These are phyloP conservation scores for Zygosaccharomyces gambellarensis DNA, from an alignment of 805 yeast species.

Conservation along the genomic window DNA sequence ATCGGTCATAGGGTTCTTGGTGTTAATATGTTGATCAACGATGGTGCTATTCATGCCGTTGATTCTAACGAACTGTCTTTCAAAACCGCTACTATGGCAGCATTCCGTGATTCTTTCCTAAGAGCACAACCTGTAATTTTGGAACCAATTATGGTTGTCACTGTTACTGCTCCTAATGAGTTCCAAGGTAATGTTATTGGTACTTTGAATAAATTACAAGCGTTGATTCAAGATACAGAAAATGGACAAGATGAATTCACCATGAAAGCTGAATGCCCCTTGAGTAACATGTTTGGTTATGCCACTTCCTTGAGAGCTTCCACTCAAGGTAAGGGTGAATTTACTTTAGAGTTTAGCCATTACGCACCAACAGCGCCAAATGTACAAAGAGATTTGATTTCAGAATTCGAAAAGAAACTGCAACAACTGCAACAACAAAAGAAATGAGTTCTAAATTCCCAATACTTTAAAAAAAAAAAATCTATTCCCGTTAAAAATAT, in stretches of 20 bases:
- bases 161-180: slow-evolving; percentile 91
- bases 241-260: slow-evolving; percentile 93
- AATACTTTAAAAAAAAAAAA: background rate
- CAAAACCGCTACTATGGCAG: slow-evolving; percentile 86
- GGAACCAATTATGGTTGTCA: slow-evolving; percentile 95
- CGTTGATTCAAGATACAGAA: slow-evolving; percentile 89
- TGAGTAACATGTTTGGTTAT: slow-evolving; percentile 93
- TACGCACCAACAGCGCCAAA: slow-evolving; percentile 89
- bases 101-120: slow-evolving; percentile 87
- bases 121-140: slow-evolving; percentile 79
- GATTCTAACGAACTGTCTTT: slow-evolving; percentile 96
- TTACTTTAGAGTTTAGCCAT: slow-evolving; percentile 88
- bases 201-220: slow-evolving; percentile 83
- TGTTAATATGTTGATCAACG: slow-evolving; percentile 87
- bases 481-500: slow-evolving; percentile 2
- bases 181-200: slow-evolving; percentile 94
- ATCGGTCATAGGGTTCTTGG: slow-evolving; percentile 93
- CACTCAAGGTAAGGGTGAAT: slow-evolving; percentile 99
- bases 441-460: slow-evolving; percentile 19
- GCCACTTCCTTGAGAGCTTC: slow-evolving; percentile 93
- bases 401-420: slow-evolving; percentile 65
- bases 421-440: slow-evolving; percentile 49
- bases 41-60: slow-evolving; percentile 96
- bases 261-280: slow-evolving; percentile 90
- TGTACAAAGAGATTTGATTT: slow-evolving; percentile 83